Base-by-base conservation (phyloP, 1,139 yeast genomes). In the Suzukiozyma palmioleophila region DNA sequence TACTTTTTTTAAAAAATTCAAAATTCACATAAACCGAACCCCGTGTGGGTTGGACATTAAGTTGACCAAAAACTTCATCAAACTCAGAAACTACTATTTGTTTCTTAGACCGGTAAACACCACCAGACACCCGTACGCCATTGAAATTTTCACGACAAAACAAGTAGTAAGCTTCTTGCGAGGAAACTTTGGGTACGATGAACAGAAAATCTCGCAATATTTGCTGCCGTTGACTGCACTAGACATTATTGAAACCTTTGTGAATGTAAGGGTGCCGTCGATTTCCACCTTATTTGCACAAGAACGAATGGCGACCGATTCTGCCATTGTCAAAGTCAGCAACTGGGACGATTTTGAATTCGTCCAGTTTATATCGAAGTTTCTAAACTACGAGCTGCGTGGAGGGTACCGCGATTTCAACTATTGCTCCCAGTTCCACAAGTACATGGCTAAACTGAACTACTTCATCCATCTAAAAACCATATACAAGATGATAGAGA, bases 381-480 rank as follows among this genome's bases (percentile, higher is more conserved):
- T 41, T 26, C 33, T 47, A 8, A 41, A 39, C 21, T 46, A 45
- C 25, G 39, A 38, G 12, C 38, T 29, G 8, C 22, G 5, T 21
- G 38, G 37, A 2, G 42, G 43, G 6, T 32, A 31, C 21, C 15
- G 37, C 1, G 48, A 47, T 15, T 38, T 38, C 12, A 35, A 44
- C 36, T 40, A 42, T 29, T 41, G 44, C 31, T 35, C 39, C 4
- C 49, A 44, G 16, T 40, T 51, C 21, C 47, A 51, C 29, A 33
- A 36, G 9, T 40, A 38, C 13, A 38, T 52, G 30, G 46, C 44
- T 30, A 26, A 31, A 9, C 39, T 38, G 14, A 54, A 46, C 36
- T 44, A 52, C 33, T 51, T 47, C 24, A 50, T 52, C 22, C 51
- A 54, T 40, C 49, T 52, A 37, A 44, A 44, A 12, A 38, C 51